phyloP scores from a whole-genome alignment of 495 filamentous ascomycete species.

The Copromyces sp. region DNA sequence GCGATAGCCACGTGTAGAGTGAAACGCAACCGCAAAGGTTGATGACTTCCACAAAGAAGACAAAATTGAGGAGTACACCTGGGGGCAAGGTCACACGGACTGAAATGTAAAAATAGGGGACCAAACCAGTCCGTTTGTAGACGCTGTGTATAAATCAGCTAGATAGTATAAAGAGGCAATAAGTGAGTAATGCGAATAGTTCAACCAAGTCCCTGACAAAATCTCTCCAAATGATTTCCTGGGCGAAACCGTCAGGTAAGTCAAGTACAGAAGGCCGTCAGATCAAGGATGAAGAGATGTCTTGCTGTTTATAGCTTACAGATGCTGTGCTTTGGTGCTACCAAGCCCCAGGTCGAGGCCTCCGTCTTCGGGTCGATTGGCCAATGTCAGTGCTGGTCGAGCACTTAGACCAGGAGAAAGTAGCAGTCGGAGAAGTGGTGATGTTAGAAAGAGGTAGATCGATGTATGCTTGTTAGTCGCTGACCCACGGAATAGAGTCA shows the following conservation, averaged over 20 bases:
- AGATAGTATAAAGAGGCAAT: background rate
- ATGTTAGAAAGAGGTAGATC: background rate
- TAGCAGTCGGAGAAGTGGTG: background rate
- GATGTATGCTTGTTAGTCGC: background rate
- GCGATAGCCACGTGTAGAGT: conserved; percentile 1
- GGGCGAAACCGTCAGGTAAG: background rate
- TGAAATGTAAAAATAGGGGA: background rate
- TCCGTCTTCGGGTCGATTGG: background rate
- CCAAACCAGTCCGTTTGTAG: background rate
- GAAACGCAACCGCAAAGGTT: background rate
- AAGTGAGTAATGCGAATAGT: background rate
- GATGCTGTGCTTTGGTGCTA: background rate
- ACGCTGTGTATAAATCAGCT: background rate
- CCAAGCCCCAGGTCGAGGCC: background rate
- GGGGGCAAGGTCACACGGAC: background rate
- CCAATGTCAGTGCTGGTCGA: background rate
- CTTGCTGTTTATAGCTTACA: background rate
- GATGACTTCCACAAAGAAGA: background rate
- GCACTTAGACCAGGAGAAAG: background rate
- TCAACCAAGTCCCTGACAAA: background rate
- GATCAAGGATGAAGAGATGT: background rate
- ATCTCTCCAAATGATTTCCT: background rate
- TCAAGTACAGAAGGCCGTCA: background rate
- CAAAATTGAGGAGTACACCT: background rate
- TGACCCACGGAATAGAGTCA: background rate